Base-by-base conservation (phyloP, 805 yeast genomes). In the Kluyveromyces starmeri region DNA sequence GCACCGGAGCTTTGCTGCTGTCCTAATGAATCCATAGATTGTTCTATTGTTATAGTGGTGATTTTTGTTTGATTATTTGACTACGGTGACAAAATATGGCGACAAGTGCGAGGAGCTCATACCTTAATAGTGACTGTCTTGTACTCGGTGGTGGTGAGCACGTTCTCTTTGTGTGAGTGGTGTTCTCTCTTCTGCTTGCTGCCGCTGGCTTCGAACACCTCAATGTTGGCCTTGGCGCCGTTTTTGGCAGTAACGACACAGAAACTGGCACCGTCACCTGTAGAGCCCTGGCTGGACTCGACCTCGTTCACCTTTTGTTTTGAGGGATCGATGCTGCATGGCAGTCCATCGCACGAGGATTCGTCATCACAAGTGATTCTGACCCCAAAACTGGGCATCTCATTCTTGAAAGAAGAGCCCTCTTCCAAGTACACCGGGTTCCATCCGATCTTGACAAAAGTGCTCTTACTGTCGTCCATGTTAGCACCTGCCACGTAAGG, bases 401-500 rank as follows among this genome's bases (percentile, higher is more conserved):
- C 59, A 47, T 66, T 58, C 42, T 65, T 63, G 64, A 77, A 81
- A 7, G 79, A 73, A 18, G 67, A 55, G 1, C 62, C 45, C 33
- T 65, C 66, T 43, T 80, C 89, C 47, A 82, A 57, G 58, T 83
- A 83, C 37, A 80, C 71, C 11, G 96, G 95, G 59, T 85, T 85
- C 94, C 94, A 84, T 29, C 89, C 95, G 54, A 85, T 73, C 61
- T 83, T 86, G 44, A 83, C 83, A 55, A 46, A 85, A 3, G 95
- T 85, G 55, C 72, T 71, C 20, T 83, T 79, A 39, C 51, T 60
- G 41, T 57, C 59, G 55, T 83, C 94, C 67, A 73, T 73, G 65
- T 85, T 85, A 41, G 88, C 84, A 44, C 96, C 96, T 11, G 92
- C 94, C 43, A 86, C 95, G 48, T 83, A 85, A 18, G 95, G 95